Evolutionary conservation across 2,329 filamentous ascomycete genomes (phyloP), one percentile per base, ranked within the genome.

Genomic region (Xylariaceae sp.): DNA sequence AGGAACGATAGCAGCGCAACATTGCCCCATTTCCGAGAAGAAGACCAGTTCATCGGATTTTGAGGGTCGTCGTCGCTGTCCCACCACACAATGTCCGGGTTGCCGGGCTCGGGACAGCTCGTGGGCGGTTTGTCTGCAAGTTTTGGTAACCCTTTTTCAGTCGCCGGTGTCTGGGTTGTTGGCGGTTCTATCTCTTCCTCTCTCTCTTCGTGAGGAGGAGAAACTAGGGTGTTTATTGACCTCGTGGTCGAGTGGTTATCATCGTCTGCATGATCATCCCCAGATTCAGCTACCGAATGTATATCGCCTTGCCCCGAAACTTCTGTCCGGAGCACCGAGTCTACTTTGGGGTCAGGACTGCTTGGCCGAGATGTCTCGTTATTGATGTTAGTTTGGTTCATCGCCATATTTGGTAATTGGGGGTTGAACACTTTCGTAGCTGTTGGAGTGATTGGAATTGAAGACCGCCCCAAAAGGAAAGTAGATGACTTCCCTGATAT

Each of bases 31-130:
- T 72, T 74, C 38, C 59, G 61, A n/a, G 44, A 47, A 5, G 47
- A 50, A 3, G 72, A 58, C 81, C 82, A 87, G 61, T 86, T 87
- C 54, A 77, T 65, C 0, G 83, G 82, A 50, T 85, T 82, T 33
- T 72, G 66, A 1, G 76, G 75, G 47, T 84, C 81, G 47, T 79
- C 65, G 0, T 75, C 73, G 0, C 77, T 74, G 55, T 85, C 79
- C 78, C 81, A 87, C 50, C 75, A 75, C 11, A 86, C 76, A 11
- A 81, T 66, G 52, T 80, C 39, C 14, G 39, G 18, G 11, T 40
- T 40, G 39, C 11, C 17, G 14, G 18, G 39, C 11, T 40, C 18
- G 18, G 39, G 39, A 19, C 17, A n/a, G 39, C 18, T n/a, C 14
- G 14, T 75, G 2, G 75, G 71, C 53, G 80, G 72, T 50, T 22